Conservation (phyloP, 768 basidiomycete species). For the Hericium alpestre region DNA sequence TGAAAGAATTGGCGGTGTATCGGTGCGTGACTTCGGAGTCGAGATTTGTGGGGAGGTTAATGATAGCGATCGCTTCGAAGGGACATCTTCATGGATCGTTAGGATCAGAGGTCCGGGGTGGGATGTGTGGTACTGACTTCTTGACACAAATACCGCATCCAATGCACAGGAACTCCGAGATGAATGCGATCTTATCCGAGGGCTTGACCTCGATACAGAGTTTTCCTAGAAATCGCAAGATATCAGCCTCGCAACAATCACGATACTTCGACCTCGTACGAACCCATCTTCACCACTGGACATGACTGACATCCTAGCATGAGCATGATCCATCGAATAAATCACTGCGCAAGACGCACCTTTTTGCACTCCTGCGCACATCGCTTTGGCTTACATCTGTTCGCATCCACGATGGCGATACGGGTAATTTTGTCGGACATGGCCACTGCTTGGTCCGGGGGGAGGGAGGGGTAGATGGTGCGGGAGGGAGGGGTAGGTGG, state of each 20-base stretch:
- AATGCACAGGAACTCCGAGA: conserved; percentile 97
- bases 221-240: conserved; percentile 48
- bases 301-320: conserved; percentile 49
- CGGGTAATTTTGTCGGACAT: conserved; percentile 97
- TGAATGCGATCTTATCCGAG: conserved; percentile 94
- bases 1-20: conserved; percentile 97
- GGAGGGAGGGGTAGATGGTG: not conserved
- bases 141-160: conserved; percentile 99
- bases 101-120: not conserved
- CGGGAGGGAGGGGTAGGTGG: not conserved
- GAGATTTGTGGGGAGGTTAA: conserved; percentile 96
- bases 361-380: conserved; percentile 99
- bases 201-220: conserved; percentile 97
- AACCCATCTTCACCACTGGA: conserved; percentile 97
- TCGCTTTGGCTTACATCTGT: conserved; percentile 93
- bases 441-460: not conserved
- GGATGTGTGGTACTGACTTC: conserved; percentile 51
- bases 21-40: conserved; percentile 95
- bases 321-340: conserved; percentile 5
- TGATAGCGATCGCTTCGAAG: conserved; percentile 97
- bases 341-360: conserved; percentile 28
- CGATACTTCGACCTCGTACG: conserved; percentile 10
- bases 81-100: conserved; percentile 59
- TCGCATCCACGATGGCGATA: conserved; percentile 88
- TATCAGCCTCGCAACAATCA: not conserved